These are phyloP conservation scores for Yarrowia hollandica DNA, from an alignment of 805 yeast genomes.

Conservation along the genomic window DNA sequence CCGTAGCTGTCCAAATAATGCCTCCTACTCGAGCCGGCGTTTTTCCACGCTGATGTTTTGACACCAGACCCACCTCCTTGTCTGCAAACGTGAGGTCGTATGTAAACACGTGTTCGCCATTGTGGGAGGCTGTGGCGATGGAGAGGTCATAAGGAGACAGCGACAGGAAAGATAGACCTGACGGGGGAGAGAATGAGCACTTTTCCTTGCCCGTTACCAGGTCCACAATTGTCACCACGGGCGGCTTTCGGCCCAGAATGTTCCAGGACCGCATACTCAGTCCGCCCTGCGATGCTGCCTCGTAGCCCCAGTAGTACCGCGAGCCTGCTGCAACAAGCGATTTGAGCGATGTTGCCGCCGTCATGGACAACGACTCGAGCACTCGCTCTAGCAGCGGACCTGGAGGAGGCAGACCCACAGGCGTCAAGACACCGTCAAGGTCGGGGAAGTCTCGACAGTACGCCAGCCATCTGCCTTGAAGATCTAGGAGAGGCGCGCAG, in stretches of 20 bases:
- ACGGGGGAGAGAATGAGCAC: constrained; percentile 21
- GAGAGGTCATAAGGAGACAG: constrained; percentile 62
- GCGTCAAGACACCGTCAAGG: background rate
- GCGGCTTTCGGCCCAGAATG: constrained; percentile 12
- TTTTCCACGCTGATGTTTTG: constrained; percentile 62
- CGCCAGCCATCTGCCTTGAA: constrained; percentile 20
- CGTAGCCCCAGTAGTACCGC: constrained; percentile 10
- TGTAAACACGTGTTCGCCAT: constrained; percentile 63
- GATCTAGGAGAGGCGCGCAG: background rate
- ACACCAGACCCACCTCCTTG: constrained; percentile 53
- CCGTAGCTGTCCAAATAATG: constrained; percentile 54
- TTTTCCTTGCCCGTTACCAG: background rate
- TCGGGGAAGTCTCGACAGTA: constrained; percentile 10
- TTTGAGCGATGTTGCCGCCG: constrained; percentile 53
- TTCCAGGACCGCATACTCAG: constrained; percentile 32
- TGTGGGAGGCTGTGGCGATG: constrained; percentile 52
- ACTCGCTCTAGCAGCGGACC: constrained; percentile 5
- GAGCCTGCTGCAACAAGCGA: constrained; percentile 51
- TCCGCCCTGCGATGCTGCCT: constrained; percentile 53
- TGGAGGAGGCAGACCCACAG: constrained; percentile 10
- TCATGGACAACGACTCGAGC: constrained; percentile 30
- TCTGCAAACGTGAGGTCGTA: constrained; percentile 63
- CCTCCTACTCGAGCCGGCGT: constrained; percentile 56
- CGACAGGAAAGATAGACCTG: constrained; percentile 42
- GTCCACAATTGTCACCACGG: constrained; percentile 3